A percentile compares a stretch with the other conserved stretches of the same genome.
Evolutionary conservation across 345 rosid species (phyloP).

Genomic region (Moricandia arvensis): DNA sequence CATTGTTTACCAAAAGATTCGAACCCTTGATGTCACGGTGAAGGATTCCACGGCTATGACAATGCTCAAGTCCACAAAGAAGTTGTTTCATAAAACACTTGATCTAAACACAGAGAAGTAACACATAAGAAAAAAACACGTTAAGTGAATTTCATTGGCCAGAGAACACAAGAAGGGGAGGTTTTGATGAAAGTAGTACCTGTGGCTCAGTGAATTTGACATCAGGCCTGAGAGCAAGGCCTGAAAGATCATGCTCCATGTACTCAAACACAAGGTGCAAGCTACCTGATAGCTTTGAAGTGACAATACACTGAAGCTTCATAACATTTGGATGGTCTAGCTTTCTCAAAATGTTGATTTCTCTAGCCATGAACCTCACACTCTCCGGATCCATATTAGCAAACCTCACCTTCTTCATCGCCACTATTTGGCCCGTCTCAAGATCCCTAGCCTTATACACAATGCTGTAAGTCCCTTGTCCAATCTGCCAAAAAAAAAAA

Average conservation of each 20-base stretch:
- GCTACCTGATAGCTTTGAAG: constrained; percentile 75
- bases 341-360: constrained; percentile 69
- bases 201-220: constrained; percentile 73
- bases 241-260: constrained; percentile 96
- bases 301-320: constrained; percentile 81
- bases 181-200: constrained; percentile 36
- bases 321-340: constrained; percentile 87
- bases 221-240: constrained; percentile 74
- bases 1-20: constrained; percentile 64
- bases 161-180: not conserved
- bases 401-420: constrained; percentile 95
- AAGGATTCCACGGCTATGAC: constrained; percentile 79
- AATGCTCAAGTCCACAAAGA: constrained; percentile 75
- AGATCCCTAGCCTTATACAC: constrained; percentile 81
- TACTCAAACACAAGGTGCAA: constrained; percentile 88
- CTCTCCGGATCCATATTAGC: constrained; percentile 87
- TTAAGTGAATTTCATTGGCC: not conserved
- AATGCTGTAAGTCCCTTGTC: constrained; percentile 92
- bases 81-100: constrained; percentile 83
- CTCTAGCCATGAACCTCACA: constrained; percentile 95
- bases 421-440: constrained; percentile 67
- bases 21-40: constrained; percentile 97
- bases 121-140: not conserved
- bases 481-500: constrained; percentile 56
- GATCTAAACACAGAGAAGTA: constrained; percentile 42